These are phyloP conservation scores for Pythium vanterpoolii DNA, from an alignment of 352 stramenopile genomes.

Conservation along the genomic window DNA sequence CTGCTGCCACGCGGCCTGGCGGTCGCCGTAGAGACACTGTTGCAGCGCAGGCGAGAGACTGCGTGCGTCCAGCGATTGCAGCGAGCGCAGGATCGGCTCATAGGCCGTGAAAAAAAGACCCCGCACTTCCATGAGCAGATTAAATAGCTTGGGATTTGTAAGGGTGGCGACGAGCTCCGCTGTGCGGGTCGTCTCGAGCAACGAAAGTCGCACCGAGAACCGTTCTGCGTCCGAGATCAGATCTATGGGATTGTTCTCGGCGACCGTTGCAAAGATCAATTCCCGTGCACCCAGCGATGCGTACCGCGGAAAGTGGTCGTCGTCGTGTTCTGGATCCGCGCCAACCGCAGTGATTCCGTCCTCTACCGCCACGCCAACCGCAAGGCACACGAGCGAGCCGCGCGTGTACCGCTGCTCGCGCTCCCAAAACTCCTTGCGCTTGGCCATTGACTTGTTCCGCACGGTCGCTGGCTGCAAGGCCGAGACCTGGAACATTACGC, in stretches of 20 bases:
- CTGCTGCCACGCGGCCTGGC: slow-evolving; percentile 2
- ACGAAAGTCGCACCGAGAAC: slow-evolving; percentile 17
- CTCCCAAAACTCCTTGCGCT: slow-evolving; percentile 21
- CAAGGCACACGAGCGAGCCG: slow-evolving; percentile 27
- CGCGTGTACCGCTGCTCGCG: slow-evolving; percentile 17
- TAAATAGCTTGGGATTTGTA: background rate
- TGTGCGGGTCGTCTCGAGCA: slow-evolving; percentile 8
- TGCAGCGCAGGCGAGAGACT: slow-evolving; percentile 28
- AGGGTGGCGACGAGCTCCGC: slow-evolving; percentile 8
- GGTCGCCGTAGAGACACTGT: slow-evolving; percentile 34
- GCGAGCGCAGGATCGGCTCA: slow-evolving; percentile 40
- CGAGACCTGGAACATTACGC: slow-evolving; percentile 23
- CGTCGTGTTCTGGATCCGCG: slow-evolving; percentile 1
- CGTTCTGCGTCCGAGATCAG: slow-evolving; percentile 30
- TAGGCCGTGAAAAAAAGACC: slow-evolving; percentile 51
- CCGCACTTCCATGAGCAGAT: slow-evolving; percentile 47
- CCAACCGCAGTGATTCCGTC: too few species aligned
- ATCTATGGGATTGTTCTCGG: slow-evolving; percentile 4
- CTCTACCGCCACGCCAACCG: slow-evolving; percentile 2
- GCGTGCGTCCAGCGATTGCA: slow-evolving; percentile 30
- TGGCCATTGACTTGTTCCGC: background rate
- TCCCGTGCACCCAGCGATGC: slow-evolving; percentile 23
- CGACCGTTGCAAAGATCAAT: slow-evolving; percentile 29
- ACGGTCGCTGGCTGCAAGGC: slow-evolving; percentile 9
- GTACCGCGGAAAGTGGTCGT: slow-evolving; percentile 28